Evolutionary conservation across 2,329 filamentous ascomycete genomes (phyloP).

Genomic region (Cryphonectria carpinicola): DNA sequence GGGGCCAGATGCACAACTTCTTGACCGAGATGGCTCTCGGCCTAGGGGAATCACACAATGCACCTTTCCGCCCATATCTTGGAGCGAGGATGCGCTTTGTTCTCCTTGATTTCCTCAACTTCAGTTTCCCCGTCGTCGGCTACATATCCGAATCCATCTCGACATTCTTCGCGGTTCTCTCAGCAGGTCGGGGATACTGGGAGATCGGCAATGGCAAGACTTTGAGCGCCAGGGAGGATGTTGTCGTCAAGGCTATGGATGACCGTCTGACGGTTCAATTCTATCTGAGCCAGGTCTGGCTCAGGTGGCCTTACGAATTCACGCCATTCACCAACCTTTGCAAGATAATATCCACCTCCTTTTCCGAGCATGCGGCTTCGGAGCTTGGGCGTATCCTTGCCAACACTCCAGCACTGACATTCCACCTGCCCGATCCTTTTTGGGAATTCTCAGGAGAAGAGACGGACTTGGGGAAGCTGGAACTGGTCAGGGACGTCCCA

Average conservation of each 20-base stretch:
- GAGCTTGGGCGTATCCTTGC: constrained; percentile 59
- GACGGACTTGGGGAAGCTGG: constrained; percentile 80
- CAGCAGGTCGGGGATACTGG: constrained; percentile 58
- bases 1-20: constrained; percentile 58
- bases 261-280: constrained; percentile 61
- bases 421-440: constrained; percentile 69
- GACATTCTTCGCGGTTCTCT: constrained; percentile 67
- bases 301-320: constrained; percentile 85
- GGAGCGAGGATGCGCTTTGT: constrained; percentile 65
- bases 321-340: constrained; percentile 76
- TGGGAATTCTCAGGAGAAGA: constrained; percentile 84
- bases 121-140: constrained; percentile 67
- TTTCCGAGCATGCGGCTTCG: constrained; percentile 40
- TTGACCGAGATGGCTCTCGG: constrained; percentile 54
- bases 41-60: constrained; percentile 49
- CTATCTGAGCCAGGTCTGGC: constrained; percentile 69
- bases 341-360: constrained; percentile 63
- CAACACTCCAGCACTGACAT: constrained; percentile 74
- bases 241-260: constrained; percentile 50
- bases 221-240: constrained; percentile 44
- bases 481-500: constrained; percentile 65
- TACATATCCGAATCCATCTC: constrained; percentile 75
- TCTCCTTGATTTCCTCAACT: constrained; percentile 72
- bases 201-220: constrained; percentile 47
- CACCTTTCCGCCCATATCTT: constrained; percentile 57